These are phyloP conservation scores for Penicillium sp. DNA, from an alignment of 2,329 filamentous ascomycete species.

Conservation along the genomic window DNA sequence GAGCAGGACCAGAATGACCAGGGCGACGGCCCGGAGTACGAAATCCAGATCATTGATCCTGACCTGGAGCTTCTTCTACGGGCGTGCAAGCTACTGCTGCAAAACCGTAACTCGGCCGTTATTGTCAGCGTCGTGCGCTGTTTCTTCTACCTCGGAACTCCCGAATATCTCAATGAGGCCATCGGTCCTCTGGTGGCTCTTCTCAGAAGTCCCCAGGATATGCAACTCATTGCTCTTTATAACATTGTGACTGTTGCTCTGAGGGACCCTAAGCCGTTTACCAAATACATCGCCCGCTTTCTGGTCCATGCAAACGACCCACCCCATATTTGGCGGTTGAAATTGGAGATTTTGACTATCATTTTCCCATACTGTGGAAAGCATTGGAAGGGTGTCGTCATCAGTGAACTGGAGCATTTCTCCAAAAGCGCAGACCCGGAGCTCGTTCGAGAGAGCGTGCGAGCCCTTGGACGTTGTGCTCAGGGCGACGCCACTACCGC, in stretches of 20 bases:
- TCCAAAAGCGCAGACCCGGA: constrained; percentile 73
- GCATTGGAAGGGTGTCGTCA: constrained; percentile 79
- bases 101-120: constrained; percentile 90
- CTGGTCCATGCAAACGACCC: constrained; percentile 79
- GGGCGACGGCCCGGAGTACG: constrained; percentile 54
- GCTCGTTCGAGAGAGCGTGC: constrained; percentile 84
- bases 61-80: constrained; percentile 83
- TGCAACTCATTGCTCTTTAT: constrained; percentile 86
- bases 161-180: constrained; percentile 72
- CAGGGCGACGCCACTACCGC: constrained; percentile 74
- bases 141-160: constrained; percentile 81
- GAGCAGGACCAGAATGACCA: constrained; percentile 51
- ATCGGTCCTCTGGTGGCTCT: constrained; percentile 86
- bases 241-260: constrained; percentile 95
- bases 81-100: constrained; percentile 78
- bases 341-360: constrained; percentile 86
- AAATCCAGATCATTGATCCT: constrained; percentile 69
- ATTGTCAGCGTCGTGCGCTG: constrained; percentile 84
- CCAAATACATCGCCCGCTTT: constrained; percentile 86
- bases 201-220: constrained; percentile 80
- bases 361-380: constrained; percentile 81
- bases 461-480: constrained; percentile 91
- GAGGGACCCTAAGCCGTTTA: constrained; percentile 74
- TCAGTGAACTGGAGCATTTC: constrained; percentile 94
- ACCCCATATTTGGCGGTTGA: constrained; percentile 83